Conservation (phyloP, 2,329 filamentous ascomycete genomes). For the Emmonsiellopsis sp. region DNA sequence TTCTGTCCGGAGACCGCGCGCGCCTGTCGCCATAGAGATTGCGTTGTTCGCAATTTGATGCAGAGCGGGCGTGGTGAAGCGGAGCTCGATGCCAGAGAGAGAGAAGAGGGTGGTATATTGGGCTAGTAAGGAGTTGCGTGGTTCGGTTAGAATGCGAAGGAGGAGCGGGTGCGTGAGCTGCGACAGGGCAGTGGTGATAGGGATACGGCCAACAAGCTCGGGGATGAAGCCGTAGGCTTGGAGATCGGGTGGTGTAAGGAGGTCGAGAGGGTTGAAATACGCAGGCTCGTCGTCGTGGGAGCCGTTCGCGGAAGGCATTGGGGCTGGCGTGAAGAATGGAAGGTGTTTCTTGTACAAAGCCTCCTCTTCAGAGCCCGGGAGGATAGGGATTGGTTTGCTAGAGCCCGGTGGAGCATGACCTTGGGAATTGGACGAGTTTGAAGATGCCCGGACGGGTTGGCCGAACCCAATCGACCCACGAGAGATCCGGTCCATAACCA, state of each 20-base stretch:
- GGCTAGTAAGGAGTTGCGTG: slow-evolving; percentile 73
- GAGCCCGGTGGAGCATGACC: slow-evolving; percentile 14
- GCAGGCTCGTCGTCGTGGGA: slow-evolving; percentile 33
- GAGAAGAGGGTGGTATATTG: slow-evolving; percentile 87
- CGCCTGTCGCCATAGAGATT: slow-evolving; percentile 63
- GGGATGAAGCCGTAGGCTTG: slow-evolving; percentile 87
- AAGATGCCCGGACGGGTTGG: slow-evolving; percentile 57
- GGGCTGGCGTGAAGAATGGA: slow-evolving; percentile 52
- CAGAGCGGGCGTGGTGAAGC: slow-evolving; percentile 75
- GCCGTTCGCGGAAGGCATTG: slow-evolving; percentile 19
- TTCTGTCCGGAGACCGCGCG: slow-evolving; percentile 67
- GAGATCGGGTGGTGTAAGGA: slow-evolving; percentile 65
- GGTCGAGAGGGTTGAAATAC: slow-evolving; percentile 54
- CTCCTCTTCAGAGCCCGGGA: slow-evolving; percentile 58
- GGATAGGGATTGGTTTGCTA: slow-evolving; percentile 38
- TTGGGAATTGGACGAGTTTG: slow-evolving; percentile 19
- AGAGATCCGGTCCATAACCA: slow-evolving; percentile 76
- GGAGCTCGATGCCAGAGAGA: slow-evolving; percentile 64
- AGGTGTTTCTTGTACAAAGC: slow-evolving; percentile 49
- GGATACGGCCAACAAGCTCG: slow-evolving; percentile 89
- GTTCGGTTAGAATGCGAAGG: slow-evolving; percentile 83
- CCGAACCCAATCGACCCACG: slow-evolving; percentile 86
- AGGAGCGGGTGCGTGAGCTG: slow-evolving; percentile 60
- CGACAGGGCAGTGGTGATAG: slow-evolving; percentile 77
- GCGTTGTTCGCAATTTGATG: slow-evolving; percentile 68